Evolutionary conservation across 108 stramenopile genomes (phyloP).

Genomic region (Skeletonema costatum): DNA sequence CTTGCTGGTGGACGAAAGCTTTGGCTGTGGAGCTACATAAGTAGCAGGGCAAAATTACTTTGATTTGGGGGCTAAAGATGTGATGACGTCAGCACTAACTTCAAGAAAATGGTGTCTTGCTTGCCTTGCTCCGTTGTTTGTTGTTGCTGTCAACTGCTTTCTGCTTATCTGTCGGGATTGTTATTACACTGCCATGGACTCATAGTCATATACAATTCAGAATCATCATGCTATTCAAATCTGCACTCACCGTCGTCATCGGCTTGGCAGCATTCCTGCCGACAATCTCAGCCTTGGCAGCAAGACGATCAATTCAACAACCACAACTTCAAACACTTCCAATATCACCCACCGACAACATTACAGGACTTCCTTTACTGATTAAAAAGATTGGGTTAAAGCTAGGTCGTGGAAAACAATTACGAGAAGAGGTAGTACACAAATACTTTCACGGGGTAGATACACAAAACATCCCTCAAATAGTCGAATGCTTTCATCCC

Average conservation of each 20-base stretch:
- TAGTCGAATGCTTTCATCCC: slow-evolving; percentile 51
- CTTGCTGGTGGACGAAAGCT: too few relatives aligned
- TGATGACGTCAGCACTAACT: too few relatives aligned
- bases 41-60: too few relatives aligned
- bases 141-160: too few relatives aligned
- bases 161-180: too few relatives aligned
- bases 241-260: neutral
- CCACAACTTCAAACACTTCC: neutral
- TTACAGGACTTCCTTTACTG: neutral
- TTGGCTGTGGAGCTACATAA: too few relatives aligned
- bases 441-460: slow-evolving; percentile 67
- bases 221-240: neutral
- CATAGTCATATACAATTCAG: too few relatives aligned
- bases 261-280: neutral
- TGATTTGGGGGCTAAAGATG: too few relatives aligned
- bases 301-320: neutral
- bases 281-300: neutral
- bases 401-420: slow-evolving; percentile 8
- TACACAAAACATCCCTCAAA: slow-evolving; percentile 43
- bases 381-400: neutral
- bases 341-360: neutral
- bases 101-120: too few relatives aligned
- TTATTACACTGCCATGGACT: too few relatives aligned
- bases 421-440: slow-evolving; percentile 51
- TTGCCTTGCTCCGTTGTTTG: too few relatives aligned